Evolutionary conservation across 169 alveolate species (phyloP).

Genomic region (Plasmodium billcollinsi): DNA sequence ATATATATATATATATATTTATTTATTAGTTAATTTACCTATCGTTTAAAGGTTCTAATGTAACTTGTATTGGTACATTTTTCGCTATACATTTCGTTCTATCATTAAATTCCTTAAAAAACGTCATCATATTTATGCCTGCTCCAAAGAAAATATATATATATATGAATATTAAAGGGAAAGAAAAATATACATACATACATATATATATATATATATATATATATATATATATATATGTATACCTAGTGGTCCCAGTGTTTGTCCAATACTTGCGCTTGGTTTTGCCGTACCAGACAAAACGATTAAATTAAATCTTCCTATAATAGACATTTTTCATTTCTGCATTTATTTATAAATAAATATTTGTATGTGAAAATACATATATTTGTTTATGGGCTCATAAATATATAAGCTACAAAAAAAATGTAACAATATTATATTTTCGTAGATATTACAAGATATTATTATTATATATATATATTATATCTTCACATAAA

Average conservation of each 20-base stretch:
- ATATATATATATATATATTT: neutral
- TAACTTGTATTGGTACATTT: constrained; percentile 91
- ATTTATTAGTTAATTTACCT: constrained; percentile 68
- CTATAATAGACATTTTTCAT: constrained; percentile 73
- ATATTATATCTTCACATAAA: no score
- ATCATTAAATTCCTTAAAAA: constrained; percentile 93
- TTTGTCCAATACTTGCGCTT: constrained; percentile 93
- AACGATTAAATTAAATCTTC: constrained; percentile 82
- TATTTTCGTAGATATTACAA: no score
- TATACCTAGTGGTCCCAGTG: constrained; percentile 93
- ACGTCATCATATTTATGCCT: constrained; percentile 90
- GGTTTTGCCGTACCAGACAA: constrained; percentile 94
- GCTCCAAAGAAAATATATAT: neutral
- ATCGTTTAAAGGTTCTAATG: constrained; percentile 86
- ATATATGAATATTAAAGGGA: neutral
- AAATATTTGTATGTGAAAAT: neutral
- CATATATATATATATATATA: neutral
- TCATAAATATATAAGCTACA: neutral
- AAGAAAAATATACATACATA: neutral
- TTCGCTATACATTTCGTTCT: constrained; percentile 87
- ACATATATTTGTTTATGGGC: neutral
- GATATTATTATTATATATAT: no score
- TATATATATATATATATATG: neutral
- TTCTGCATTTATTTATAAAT: neutral
- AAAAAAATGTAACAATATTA: no score